phyloP scores from a whole-genome alignment of 345 rosid species.

The Lumnitzera littorea region DNA sequence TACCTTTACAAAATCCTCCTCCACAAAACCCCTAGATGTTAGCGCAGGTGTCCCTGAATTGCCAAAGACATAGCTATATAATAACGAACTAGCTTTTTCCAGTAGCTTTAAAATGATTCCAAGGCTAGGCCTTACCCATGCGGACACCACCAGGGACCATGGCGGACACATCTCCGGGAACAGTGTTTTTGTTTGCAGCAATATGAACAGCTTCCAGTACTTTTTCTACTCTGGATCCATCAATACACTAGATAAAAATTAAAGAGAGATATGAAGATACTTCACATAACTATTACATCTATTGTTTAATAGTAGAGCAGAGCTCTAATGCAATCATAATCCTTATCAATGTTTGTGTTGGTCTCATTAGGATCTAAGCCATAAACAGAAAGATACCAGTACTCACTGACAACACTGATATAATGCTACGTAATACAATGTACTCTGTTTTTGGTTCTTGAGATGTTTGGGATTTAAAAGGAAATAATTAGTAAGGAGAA shows the following conservation, averaged over 20 bases:
- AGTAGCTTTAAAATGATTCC: constrained; percentile 5
- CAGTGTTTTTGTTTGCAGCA: constrained; percentile 92
- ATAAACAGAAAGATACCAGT: too few relatives aligned
- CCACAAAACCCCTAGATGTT: constrained; percentile 86
- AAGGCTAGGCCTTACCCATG: constrained; percentile 53
- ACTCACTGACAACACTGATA: too few relatives aligned
- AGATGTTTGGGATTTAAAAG: too few relatives aligned
- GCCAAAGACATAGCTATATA: constrained; percentile 10
- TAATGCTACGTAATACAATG: too few relatives aligned
- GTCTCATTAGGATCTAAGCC: too few relatives aligned
- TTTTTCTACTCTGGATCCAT: constrained; percentile 95
- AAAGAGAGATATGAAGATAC: too few relatives aligned
- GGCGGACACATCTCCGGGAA: constrained; percentile 97
- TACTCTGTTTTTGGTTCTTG: too few relatives aligned
- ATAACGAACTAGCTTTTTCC: neutral
- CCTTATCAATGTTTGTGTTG: too few relatives aligned
- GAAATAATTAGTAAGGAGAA: too few relatives aligned
- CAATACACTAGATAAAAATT: constrained; percentile 46
- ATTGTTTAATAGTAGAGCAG: too few relatives aligned
- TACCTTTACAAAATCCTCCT: constrained; percentile 84
- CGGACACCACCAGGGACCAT: constrained; percentile 98
- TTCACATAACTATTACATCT: too few relatives aligned
- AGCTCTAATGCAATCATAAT: too few relatives aligned
- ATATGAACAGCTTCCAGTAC: constrained; percentile 85
- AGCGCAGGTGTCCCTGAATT: constrained; percentile 89